Base-by-base conservation (phyloP, 2,329 filamentous ascomycete genomes). In the Trichocomaceae sp. region DNA sequence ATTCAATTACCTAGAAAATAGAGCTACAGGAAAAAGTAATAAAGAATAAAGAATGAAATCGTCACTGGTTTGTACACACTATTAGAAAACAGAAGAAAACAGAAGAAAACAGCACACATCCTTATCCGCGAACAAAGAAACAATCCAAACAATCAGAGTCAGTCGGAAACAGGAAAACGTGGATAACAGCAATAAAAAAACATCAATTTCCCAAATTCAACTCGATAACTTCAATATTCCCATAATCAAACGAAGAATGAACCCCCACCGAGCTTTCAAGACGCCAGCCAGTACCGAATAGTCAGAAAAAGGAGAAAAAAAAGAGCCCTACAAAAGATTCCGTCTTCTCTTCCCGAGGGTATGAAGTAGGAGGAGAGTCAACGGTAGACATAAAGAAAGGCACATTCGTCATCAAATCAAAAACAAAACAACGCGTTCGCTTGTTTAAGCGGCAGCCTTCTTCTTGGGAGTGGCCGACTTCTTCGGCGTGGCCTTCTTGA, bases 401-500 rank as follows among this genome's bases (percentile, higher is more conserved):
- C 9, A 39, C 17, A 42, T 42, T 42, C 39, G 39, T 42, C 41
- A 23, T 26, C 35, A 29, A 42, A 13, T 26, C 48, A 50, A 20
- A 20, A 50, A 46, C 42, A 53, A 55, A 57, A 58, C 47, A 48
- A 57, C 41, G 39, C 62, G 62, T 56, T 42, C 60, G 53, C 12
- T 57, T 56, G 6, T 5, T 50, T 50, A 54, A 22, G 29, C 41
- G 22, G 29, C 41, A 17, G 48, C 58, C 56, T 62, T 56, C 55
- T 57, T 57, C 49, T 52, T 44, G 33, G 55, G n/a, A 6, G 48
- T 50, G 50, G 72, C 64, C 64, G 75, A 75, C 69, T 75, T 76
- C 46, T 74, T 76, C 10, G 69, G 56, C 12, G 72, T 60, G 8
- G 66, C 61, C 29, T 72, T 69, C 66, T 77, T 78, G 67, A 76